Base-by-base conservation (phyloP, 306 rosid species). In the Cercis canadensis region DNA sequence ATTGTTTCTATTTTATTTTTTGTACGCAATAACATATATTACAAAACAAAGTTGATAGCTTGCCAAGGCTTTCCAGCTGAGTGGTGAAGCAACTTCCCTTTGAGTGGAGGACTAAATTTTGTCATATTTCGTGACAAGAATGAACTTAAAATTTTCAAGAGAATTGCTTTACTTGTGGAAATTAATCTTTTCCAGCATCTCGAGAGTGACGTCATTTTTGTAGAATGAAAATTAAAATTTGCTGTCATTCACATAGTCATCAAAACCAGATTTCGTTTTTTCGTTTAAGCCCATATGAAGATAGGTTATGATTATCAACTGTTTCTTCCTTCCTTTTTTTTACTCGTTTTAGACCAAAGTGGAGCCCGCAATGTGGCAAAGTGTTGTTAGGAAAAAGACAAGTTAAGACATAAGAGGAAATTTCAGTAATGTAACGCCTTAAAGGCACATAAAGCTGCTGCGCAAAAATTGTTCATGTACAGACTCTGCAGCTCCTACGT, bases 401-500 rank as follows among this genome's bases (percentile, higher is more conserved):
- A 34, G 1, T 37, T 1, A 37, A 5, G 43, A 37, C 43, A 24
- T 1, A 21, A 24, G 45, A 41, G 7, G 19, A 62, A 62, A 0
- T n/a, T 47, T 47, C 57, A 46, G 9, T 19, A 11, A 11, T 7
- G 6, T 51, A 13, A 67, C 72, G 33, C 56, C 53, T 47, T 53
- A 44, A 67, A 59, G 52, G 54, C 59, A 19, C n/a, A n/a, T 39
- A 63, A 69, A 75, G 70, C 60, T 63, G 77, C 54, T 17, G 17
- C 5, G 13, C 45, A 41, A 61, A n/a, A n/a, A n/a, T n/a, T n/a
- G n/a, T n/a, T 31, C 79, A 62, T 11, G 65, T 67, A 37, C 50
- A 53, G 40, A 21, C 62, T 21, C 62, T 16, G 51, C 58, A 15
- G 72, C 51, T 64, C 11, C 2, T 45, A 62, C 74, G 81, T 81